A percentile compares a stretch with the other conserved stretches of the same genome.
These are phyloP conservation scores for Kentomonas sorsogonicus DNA, from an alignment of 208 protist genomes.

Conservation along the genomic window DNA sequence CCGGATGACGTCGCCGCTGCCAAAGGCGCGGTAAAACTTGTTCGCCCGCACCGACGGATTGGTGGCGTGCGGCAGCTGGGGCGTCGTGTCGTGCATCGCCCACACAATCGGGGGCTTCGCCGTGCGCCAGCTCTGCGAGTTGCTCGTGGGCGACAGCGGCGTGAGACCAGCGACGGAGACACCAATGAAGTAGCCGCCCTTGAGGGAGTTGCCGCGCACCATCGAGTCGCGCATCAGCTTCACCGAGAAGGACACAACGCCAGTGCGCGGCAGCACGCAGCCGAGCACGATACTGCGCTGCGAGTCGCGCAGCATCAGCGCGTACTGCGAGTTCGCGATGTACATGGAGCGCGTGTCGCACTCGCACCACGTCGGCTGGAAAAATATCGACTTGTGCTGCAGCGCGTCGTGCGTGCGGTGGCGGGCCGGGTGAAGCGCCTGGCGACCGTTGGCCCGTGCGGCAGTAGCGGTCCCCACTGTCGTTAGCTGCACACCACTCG, in stretches of 20 bases:
- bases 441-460: no score
- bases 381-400: no score
- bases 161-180: constrained; percentile 59
- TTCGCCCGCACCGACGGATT: constrained; percentile 88
- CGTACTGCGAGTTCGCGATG: constrained; percentile 66
- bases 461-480: no score
- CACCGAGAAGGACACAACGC: constrained; percentile 78
- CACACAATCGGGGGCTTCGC: constrained; percentile 84
- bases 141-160: constrained; percentile 69
- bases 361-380: constrained; percentile 69
- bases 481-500: no score
- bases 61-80: constrained; percentile 83
- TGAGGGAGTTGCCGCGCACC: constrained; percentile 84
- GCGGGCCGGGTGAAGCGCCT: no score
- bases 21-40: constrained; percentile 85
- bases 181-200: constrained; percentile 88
- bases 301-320: constrained; percentile 69
- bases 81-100: constrained; percentile 87
- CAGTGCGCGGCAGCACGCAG: constrained; percentile 68
- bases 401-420: no score
- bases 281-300: constrained; percentile 86
- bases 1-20: constrained; percentile 71
- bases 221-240: constrained; percentile 70
- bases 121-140: constrained; percentile 85
- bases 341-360: constrained; percentile 75